Base-by-base conservation (phyloP, 805 yeast species). In the Debaryomyces maramus region DNA sequence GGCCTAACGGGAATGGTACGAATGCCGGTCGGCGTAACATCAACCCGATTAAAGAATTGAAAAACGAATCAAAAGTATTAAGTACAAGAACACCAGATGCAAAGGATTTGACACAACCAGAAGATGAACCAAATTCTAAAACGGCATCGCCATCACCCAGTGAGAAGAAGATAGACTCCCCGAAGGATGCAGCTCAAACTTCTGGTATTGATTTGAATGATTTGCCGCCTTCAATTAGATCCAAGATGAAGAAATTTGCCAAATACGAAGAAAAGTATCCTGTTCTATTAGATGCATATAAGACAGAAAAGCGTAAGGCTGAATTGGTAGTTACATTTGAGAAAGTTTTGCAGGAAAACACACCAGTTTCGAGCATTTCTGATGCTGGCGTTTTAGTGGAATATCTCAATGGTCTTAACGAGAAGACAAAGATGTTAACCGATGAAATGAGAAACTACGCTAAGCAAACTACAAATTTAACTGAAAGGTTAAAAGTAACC, bases 241-340 rank as follows among this genome's bases (percentile, higher is more conserved):
- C 80, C 5, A 85, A 83, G 52, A 61, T 89, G 60, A 74, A 75
- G 40, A 90, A 88, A 65, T 87, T 85, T 54, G 79, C 75, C 41
- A 89, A 88, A 58, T 91, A 90, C 60, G 98, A 91, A 59, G 85
- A 84, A 36, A 89, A 88, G 59, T 91, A 93, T 56, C 99, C 99
- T 0, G 66, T 80, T 31, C 67, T 91, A 11, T 72, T 89, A 36
- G 84, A 84, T 32, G 97, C 98, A 0, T 93, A 88, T 65, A 86
- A 88, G 55, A 67, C 73, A 1, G 97, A 90, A 58, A 88, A 85
- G 64, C 69, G 75, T 36, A 85, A 82, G 51, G 67, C 74, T 1
- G 82, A 77, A 33, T 70, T 83, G 32, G 74, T 89, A 6, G 67
- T 56, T 4, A 53, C 66, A 0, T 84, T 90, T 50, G 97, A 88